These are phyloP conservation scores for Alternaria ethzedia DNA, from an alignment of 2,329 filamentous ascomycete species.

Conservation along the genomic window DNA sequence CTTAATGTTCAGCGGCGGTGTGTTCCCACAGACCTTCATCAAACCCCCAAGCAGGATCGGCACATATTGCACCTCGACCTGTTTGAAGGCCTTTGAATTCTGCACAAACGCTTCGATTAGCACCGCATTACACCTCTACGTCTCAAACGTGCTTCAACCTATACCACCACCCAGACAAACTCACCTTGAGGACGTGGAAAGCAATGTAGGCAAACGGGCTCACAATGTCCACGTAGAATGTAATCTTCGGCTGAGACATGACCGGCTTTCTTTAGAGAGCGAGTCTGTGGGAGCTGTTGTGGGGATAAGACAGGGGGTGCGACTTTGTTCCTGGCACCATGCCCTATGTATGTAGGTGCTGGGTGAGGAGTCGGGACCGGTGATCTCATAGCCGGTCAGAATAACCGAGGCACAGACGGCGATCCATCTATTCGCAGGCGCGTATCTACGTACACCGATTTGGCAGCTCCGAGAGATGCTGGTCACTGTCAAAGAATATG, in stretches of 20 bases:
- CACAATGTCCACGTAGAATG: conserved; percentile 65
- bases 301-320: not conserved
- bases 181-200: conserved; percentile 62
- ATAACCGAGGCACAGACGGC: conserved; percentile 4
- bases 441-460: not conserved
- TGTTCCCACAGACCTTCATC: conserved; percentile 63
- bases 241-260: conserved; percentile 60
- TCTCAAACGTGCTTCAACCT: not conserved
- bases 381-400: not conserved
- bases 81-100: conserved; percentile 63
- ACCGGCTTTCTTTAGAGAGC: not conserved
- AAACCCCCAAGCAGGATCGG: conserved; percentile 67
- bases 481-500: not conserved
- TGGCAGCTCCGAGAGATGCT: not conserved
- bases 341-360: not conserved
- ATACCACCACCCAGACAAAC: conserved; percentile 23
- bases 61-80: conserved; percentile 62
- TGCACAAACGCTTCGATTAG: conserved; percentile 30
- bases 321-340: not conserved
- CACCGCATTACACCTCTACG: not conserved
- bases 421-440: not conserved
- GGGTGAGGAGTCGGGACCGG: not conserved
- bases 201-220: conserved; percentile 67
- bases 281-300: not conserved
- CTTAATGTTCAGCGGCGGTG: conserved; percentile 61